Percentiles rank a stretch among this genome's conserved stretches.
Conservation (phyloP, 192 early-diverging fungal genomes). For the Spinellus fusiger region DNA sequence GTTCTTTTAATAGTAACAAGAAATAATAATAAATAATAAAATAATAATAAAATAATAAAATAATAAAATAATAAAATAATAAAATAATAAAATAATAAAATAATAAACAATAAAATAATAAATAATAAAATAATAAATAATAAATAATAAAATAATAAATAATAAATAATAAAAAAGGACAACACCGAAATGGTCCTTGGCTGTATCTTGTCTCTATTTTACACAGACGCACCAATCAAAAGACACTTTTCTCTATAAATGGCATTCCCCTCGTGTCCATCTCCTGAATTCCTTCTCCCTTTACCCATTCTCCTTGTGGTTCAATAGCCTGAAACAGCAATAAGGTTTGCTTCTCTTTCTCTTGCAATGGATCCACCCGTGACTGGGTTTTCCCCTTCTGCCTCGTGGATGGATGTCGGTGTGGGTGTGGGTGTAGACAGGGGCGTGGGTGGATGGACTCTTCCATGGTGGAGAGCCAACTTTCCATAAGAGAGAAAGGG, state of each 20-base stretch:
- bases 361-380: not conserved
- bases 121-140: too few species aligned
- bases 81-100: too few species aligned
- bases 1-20: too few species aligned
- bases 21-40: too few species aligned
- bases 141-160: too few species aligned
- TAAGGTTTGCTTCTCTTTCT: not conserved
- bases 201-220: not conserved
- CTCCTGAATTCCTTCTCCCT: not conserved
- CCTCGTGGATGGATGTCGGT: not conserved
- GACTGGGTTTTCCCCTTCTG: not conserved
- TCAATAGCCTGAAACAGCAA: not conserved
- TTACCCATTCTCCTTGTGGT: not conserved
- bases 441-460: not conserved
- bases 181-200: too few species aligned
- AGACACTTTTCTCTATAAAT: slow-evolving; percentile 2
- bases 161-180: too few species aligned
- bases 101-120: too few species aligned
- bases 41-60: too few species aligned
- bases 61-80: too few species aligned
- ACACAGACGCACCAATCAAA: not conserved
- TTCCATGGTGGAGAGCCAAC: not conserved
- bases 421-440: not conserved
- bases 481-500: slow-evolving; percentile 1
- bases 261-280: not conserved